Conservation (phyloP, 306 rosid genomes). For the Quercus wislizeni region DNA sequence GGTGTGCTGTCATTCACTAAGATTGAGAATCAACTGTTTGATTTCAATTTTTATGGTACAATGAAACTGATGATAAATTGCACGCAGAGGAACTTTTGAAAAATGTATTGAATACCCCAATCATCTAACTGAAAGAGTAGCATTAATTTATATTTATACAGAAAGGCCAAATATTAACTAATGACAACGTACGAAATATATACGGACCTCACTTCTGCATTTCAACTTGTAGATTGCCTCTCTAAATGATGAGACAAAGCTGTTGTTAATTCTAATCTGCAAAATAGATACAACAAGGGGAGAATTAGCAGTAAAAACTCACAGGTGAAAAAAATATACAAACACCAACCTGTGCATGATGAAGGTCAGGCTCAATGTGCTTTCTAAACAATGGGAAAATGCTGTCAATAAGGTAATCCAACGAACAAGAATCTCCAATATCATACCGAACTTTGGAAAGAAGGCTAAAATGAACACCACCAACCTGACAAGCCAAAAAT, state of each 20-base stretch:
- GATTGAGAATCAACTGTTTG: not conserved
- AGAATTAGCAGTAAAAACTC: slow-evolving; percentile 29
- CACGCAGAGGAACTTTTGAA: not conserved
- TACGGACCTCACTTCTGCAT: slow-evolving; percentile 81
- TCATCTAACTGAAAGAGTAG: not conserved
- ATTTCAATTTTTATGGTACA: not conserved
- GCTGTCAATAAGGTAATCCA: slow-evolving; percentile 97
- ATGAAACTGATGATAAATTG: slow-evolving; percentile 10
- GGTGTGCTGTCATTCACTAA: too few species aligned
- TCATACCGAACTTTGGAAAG: slow-evolving; percentile 95
- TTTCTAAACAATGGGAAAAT: slow-evolving; percentile 95
- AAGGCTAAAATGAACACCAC: slow-evolving; percentile 97
- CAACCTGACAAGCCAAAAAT: slow-evolving; percentile 68
- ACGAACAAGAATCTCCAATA: slow-evolving; percentile 97
- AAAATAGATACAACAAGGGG: slow-evolving; percentile 24
- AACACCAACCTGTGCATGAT: slow-evolving; percentile 94
- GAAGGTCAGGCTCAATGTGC: slow-evolving; percentile 98
- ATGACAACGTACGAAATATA: slow-evolving; percentile 6
- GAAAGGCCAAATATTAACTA: not conserved
- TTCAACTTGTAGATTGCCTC: slow-evolving; percentile 98
- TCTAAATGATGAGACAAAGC: slow-evolving; percentile 97
- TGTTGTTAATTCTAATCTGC: slow-evolving; percentile 99
- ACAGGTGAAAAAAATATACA: slow-evolving; percentile 33
- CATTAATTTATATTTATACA: not conserved
- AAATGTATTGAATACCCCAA: not conserved